Evolutionary conservation across 2,329 filamentous ascomycete species (phyloP).

Genomic region (Fusarium sp.): DNA sequence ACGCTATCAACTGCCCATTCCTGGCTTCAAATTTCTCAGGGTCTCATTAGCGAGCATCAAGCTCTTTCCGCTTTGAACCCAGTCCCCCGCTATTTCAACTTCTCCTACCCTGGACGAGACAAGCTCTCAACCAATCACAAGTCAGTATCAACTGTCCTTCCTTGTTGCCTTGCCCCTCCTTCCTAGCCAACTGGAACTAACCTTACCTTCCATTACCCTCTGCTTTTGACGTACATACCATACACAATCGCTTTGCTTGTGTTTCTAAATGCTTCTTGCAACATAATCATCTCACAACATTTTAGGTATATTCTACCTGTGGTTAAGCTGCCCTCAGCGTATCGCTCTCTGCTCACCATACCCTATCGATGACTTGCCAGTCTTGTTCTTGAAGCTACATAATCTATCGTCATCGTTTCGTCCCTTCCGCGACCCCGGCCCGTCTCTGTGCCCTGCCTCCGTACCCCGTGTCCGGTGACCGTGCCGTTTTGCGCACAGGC

Average conservation of each 20-base stretch:
- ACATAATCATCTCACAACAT: conserved; percentile 27
- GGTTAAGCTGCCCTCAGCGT: conserved; percentile 17
- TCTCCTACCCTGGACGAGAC: conserved; percentile 24
- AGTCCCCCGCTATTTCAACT: conserved; percentile 29
- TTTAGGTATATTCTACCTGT: conserved; percentile 1
- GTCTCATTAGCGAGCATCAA: conserved; percentile 26
- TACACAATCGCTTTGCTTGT: conserved; percentile 29
- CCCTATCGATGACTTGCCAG: conserved; percentile 16
- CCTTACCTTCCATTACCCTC: conserved; percentile 3
- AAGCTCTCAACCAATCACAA: conserved; percentile 28
- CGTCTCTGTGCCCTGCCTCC: conserved; percentile 25
- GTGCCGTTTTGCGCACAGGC: conserved; percentile 34
- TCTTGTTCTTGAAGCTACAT: conserved; percentile 3
- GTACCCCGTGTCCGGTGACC: conserved; percentile 25
- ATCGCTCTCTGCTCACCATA: conserved; percentile 2
- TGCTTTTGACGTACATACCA: conserved; percentile 29
- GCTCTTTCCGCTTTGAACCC: conserved; percentile 16
- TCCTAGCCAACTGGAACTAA: conserved; percentile 21
- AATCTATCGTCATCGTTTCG: conserved; percentile 16
- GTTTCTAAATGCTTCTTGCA: conserved; percentile 14
- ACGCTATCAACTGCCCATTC: conserved; percentile 20
- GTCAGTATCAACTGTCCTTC: conserved; percentile 16
- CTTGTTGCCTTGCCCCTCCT: conserved; percentile 47
- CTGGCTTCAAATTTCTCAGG: conserved; percentile 19
- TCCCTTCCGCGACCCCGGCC: conserved; percentile 21